These are phyloP conservation scores for Karstenula rhodostoma DNA, from an alignment of 2,329 filamentous ascomycete species.

Conservation along the genomic window DNA sequence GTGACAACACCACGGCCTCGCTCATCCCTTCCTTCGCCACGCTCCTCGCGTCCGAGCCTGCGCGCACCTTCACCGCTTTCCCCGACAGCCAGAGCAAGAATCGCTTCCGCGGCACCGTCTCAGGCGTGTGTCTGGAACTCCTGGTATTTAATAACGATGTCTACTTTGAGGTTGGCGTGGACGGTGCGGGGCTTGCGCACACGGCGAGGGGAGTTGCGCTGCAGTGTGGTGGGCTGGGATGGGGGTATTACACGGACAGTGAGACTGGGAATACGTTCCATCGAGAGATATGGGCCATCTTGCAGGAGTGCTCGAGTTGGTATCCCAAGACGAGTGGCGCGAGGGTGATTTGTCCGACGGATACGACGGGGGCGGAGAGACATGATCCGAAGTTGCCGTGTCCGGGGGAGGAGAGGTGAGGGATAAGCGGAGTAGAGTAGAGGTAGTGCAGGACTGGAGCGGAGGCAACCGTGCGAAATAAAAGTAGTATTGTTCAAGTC, in stretches of 20 bases:
- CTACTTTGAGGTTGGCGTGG: not conserved
- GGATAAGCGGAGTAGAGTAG: not conserved
- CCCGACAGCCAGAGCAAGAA: not conserved
- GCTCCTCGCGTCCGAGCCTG: not conserved
- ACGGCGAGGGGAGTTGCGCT: not conserved
- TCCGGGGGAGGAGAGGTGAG: not conserved
- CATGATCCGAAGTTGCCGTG: conserved; percentile 5
- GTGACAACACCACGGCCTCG: not conserved
- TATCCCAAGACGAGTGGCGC: not conserved
- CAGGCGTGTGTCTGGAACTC: not conserved
- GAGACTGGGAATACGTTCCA: conserved; percentile 2
- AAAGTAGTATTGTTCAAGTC: not conserved
- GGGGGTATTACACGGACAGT: not conserved
- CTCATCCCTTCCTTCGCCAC: not conserved
- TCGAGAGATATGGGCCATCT: not conserved
- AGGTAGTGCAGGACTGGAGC: too few species aligned
- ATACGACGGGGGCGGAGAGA: not conserved
- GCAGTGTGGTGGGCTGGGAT: conserved; percentile 1
- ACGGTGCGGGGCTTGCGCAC: not conserved
- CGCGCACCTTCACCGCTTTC: not conserved
- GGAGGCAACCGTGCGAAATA: not conserved
- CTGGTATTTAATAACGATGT: not conserved
- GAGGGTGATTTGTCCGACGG: conserved; percentile 1
- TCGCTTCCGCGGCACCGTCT: not conserved
- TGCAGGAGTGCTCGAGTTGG: not conserved